Conservation (phyloP, 2,329 filamentous ascomycete genomes). For the Graphilbum sp. region DNA sequence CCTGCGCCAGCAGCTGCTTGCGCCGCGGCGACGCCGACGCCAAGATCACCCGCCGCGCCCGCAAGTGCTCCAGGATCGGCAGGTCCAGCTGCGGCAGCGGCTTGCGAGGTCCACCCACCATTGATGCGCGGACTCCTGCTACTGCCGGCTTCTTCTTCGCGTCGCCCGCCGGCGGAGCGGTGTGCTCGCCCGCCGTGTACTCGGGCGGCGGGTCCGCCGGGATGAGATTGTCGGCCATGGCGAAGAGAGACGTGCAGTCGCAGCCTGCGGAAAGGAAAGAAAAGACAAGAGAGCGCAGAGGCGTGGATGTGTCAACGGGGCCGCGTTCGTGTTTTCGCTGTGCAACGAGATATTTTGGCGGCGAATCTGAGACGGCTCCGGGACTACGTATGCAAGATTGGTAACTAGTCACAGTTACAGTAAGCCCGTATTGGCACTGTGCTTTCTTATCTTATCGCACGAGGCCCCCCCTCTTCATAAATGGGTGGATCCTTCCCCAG, state of each 20-base stretch:
- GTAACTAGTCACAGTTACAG: no score
- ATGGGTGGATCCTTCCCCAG: no score
- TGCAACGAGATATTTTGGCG: background rate
- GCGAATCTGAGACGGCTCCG: background rate
- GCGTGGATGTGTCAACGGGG: no score
- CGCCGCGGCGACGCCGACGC: slow-evolving; percentile 80
- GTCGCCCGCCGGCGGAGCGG: no score
- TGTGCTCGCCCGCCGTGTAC: slow-evolving; percentile 17
- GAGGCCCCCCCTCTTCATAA: no score
- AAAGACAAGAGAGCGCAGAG: background rate
- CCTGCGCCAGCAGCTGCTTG: slow-evolving; percentile 62
- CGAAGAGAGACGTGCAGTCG: background rate
- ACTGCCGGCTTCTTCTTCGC: slow-evolving; percentile 6
- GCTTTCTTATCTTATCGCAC: background rate
- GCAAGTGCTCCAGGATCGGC: slow-evolving; percentile 61
- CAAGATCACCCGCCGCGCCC: slow-evolving; percentile 68
- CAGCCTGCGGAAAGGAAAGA: background rate
- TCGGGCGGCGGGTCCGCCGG: slow-evolving; percentile 27
- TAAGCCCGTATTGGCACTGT: background rate
- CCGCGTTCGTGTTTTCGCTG: no score
- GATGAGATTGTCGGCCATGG: slow-evolving; percentile 6
- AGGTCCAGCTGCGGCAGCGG: slow-evolving; percentile 56
- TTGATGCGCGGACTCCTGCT: no score
- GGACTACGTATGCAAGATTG: no score
- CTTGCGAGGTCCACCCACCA: slow-evolving; percentile 21